These are phyloP conservation scores for Tremella mesenterica DNA, from an alignment of 768 basidiomycete genomes.

Conservation along the genomic window DNA sequence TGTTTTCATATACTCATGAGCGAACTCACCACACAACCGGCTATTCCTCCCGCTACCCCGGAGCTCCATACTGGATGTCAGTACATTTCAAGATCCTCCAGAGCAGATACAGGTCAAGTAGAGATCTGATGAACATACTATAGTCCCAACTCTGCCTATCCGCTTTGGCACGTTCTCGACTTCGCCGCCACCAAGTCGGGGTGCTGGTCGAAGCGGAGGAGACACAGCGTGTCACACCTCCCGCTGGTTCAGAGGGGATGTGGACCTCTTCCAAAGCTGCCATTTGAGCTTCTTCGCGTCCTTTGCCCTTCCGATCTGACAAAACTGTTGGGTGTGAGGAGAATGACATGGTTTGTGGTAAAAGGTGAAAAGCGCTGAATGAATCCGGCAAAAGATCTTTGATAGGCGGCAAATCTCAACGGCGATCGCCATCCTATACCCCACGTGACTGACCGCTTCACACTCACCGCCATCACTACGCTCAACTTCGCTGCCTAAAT, in stretches of 20 bases:
- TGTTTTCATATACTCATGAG: conserved; percentile 12
- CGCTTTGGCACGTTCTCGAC: conserved; percentile 36
- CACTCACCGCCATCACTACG: not conserved
- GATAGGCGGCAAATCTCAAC: not conserved
- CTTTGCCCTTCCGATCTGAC: conserved; percentile 2
- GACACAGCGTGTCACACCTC: not conserved
- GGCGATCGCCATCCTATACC: not conserved
- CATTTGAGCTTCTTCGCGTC: too few relatives aligned
- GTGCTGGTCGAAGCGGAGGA: not conserved
- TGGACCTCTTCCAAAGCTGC: too few relatives aligned
- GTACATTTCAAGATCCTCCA: conserved; percentile 2
- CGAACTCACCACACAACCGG: conserved; percentile 76
- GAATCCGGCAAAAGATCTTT: not conserved
- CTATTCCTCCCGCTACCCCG: conserved; percentile 83
- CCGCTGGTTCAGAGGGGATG: too few relatives aligned
- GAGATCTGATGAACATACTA: conserved; percentile 34
- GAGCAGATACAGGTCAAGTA: too few relatives aligned
- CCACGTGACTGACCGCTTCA: not conserved
- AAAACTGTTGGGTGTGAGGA: not conserved
- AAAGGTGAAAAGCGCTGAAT: not conserved
- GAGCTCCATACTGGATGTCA: conserved; percentile 57
- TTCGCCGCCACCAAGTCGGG: conserved; percentile 25
- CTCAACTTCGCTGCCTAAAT: not conserved
- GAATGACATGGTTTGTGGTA: not conserved
- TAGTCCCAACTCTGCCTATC: conserved; percentile 44